These are phyloP conservation scores for Arctium minus DNA, from an alignment of 129 eudicot genomes.

Conservation along the genomic window DNA sequence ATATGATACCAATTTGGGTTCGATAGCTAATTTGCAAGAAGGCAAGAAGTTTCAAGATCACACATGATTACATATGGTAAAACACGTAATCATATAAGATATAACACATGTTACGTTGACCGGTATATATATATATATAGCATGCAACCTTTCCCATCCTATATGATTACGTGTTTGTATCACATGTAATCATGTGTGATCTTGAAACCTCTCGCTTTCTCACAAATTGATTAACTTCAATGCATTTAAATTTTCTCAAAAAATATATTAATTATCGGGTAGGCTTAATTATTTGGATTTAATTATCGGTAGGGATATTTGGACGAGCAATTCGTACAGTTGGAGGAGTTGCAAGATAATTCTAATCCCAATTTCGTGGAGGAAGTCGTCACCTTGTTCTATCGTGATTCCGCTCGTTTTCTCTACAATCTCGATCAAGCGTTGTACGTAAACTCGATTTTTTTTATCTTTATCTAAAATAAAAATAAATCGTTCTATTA, in stretches of 20 bases:
- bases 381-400: slow-evolving; percentile 78
- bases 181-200: too few species aligned
- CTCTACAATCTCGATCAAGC: slow-evolving; percentile 75
- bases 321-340: slow-evolving; percentile 75
- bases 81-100: too few species aligned
- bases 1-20: neutral
- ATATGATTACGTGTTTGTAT: too few species aligned
- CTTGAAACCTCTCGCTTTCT: too few species aligned
- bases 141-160: too few species aligned
- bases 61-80: too few species aligned
- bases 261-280: neutral
- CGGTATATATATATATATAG: too few species aligned
- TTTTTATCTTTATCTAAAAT: neutral
- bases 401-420: slow-evolving; percentile 74
- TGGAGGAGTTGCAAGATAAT: slow-evolving; percentile 88
- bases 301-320: slow-evolving; percentile 48
- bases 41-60: too few species aligned
- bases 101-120: too few species aligned
- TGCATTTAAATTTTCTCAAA: neutral
- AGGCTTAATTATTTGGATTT: neutral
- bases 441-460: slow-evolving; percentile 38
- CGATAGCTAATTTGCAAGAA: neutral
- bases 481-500: neutral
- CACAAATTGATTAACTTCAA: neutral
- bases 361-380: slow-evolving; percentile 87